Evolutionary conservation across 495 filamentous ascomycete genomes (phyloP).

Genomic region (Pseudevernia furfuracea): DNA sequence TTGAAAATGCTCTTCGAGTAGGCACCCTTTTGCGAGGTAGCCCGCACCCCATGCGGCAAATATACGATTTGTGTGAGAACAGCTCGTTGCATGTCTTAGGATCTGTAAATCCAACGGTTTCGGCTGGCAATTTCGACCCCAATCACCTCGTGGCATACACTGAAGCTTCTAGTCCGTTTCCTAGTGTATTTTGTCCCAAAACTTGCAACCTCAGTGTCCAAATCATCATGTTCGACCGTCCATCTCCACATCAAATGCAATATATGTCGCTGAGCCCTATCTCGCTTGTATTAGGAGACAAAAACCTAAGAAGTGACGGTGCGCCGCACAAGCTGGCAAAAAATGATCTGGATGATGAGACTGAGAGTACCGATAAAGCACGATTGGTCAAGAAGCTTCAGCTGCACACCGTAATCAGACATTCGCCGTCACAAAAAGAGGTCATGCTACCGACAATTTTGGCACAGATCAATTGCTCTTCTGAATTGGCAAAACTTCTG

Average conservation of each 20-base stretch:
- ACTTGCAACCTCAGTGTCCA: conserved; percentile 61
- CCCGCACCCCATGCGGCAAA: conserved; percentile 69
- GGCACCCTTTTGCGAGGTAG: conserved; percentile 78
- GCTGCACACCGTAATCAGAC: conserved; percentile 73
- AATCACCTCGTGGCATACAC: conserved; percentile 64
- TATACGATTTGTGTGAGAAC: conserved; percentile 77
- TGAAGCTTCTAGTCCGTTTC: conserved; percentile 48
- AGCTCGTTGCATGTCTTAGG: conserved; percentile 81
- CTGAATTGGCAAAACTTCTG: conserved; percentile 74
- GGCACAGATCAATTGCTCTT: conserved; percentile 94
- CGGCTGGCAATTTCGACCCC: conserved; percentile 50
- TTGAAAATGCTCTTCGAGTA: conserved; percentile 79
- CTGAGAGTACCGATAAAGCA: conserved; percentile 50
- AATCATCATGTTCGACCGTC: conserved; percentile 80
- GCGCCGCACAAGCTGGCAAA: conserved; percentile 29
- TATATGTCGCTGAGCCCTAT: conserved; percentile 91
- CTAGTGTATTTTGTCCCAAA: conserved; percentile 63
- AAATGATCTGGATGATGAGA: conserved; percentile 42
- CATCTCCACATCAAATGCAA: conserved; percentile 84
- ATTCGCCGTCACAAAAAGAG: conserved; percentile 73
- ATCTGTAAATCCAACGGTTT: conserved; percentile 53
- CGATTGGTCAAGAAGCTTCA: conserved; percentile 81
- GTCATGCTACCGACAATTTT: conserved; percentile 70
- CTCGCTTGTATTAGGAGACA: conserved; percentile 77
- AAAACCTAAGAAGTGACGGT: conserved; percentile 32